Conservation (phyloP, 768 basidiomycete species). For the Tephrocybe sp. region DNA sequence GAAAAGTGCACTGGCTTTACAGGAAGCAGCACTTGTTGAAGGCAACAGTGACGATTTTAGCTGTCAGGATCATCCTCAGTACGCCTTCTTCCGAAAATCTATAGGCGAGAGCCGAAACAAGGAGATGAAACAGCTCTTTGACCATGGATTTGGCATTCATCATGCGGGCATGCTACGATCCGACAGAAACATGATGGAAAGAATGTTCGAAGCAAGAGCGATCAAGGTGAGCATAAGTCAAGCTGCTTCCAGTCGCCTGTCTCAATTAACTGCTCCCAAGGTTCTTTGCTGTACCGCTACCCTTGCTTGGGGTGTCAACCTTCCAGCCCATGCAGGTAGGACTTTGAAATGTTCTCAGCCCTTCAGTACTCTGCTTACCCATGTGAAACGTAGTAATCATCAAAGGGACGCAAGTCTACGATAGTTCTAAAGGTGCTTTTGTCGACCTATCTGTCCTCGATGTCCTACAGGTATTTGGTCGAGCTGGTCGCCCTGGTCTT, state of each 20-base stretch:
- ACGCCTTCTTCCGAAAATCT: slow-evolving; percentile 68
- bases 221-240: slow-evolving; percentile 66
- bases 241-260: neutral
- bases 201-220: slow-evolving; percentile 84
- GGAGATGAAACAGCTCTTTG: slow-evolving; percentile 95
- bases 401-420: slow-evolving; percentile 97
- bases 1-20: slow-evolving; percentile 78
- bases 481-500: slow-evolving; percentile 85
- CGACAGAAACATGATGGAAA: slow-evolving; percentile 94
- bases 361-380: slow-evolving; percentile 8
- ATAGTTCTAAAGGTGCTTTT: slow-evolving; percentile 85
- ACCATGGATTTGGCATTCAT: slow-evolving; percentile 92
- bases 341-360: slow-evolving; percentile 5
- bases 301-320: slow-evolving; percentile 98
- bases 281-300: slow-evolving; percentile 98
- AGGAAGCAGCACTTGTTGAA: slow-evolving; percentile 72
- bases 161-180: slow-evolving; percentile 97
- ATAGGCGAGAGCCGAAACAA: slow-evolving; percentile 85
- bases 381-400: slow-evolving; percentile 66
- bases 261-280: slow-evolving; percentile 35
- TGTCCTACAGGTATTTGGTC: slow-evolving; percentile 96
- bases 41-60: slow-evolving; percentile 76
- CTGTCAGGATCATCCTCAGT: slow-evolving; percentile 79
- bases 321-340: slow-evolving; percentile 93
- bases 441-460: slow-evolving; percentile 92